Percentiles rank a stretch among this genome's conserved stretches.
These are phyloP conservation scores for Diaporthe longicolla DNA, from an alignment of 2,329 filamentous ascomycete species.

Conservation along the genomic window DNA sequence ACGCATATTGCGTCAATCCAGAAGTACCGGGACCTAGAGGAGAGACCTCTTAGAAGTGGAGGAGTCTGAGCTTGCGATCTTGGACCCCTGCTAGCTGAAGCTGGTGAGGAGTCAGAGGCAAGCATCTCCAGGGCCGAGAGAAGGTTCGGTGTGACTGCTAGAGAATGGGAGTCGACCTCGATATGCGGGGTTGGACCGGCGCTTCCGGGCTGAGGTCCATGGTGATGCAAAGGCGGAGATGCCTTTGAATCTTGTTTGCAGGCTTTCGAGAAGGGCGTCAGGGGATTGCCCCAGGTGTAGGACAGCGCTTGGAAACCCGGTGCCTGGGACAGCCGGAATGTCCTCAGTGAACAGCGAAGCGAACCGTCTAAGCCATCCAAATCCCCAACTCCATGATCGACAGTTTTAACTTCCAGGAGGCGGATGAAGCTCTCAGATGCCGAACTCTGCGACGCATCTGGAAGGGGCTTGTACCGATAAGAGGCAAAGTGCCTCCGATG, in stretches of 20 bases:
- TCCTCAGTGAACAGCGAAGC: conserved; percentile 1
- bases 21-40: conserved; percentile 5
- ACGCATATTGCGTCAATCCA: conserved; percentile 47
- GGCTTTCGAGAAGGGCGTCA: conserved; percentile 15
- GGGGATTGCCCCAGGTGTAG: conserved; percentile 32
- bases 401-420: background rate
- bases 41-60: background rate
- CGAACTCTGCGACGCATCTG: background rate
- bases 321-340: background rate
- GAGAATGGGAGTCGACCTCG: background rate
- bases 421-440: background rate
- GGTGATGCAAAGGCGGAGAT: background rate
- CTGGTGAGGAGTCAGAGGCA: background rate
- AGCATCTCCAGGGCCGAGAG: conserved; percentile 17
- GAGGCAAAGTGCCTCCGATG: background rate
- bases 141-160: conserved; percentile 9
- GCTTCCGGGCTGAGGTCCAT: background rate
- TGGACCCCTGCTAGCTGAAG: background rate
- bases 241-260: too few relatives aligned
- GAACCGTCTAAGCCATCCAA: background rate
- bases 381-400: background rate
- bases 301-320: conserved; percentile 33
- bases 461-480: conserved; percentile 18
- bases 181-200: background rate
- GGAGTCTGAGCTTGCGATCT: background rate